phyloP scores from a whole-genome alignment of 2,329 filamentous ascomycete genomes.

The Penicillium brevicompactum region DNA sequence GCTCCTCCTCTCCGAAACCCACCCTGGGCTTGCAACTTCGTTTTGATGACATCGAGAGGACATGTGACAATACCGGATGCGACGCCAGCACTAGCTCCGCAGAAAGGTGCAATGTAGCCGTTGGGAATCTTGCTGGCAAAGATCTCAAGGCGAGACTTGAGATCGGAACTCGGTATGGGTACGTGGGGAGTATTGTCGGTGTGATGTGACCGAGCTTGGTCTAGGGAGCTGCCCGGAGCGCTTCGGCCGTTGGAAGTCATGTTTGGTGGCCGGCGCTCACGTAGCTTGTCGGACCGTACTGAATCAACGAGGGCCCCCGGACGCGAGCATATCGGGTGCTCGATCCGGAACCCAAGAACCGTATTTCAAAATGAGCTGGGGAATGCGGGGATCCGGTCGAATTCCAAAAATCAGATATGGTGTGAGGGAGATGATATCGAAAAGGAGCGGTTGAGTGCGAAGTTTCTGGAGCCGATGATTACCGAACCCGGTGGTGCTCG shows the following conservation, averaged over 20 bases:
- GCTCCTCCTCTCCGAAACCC: conserved; percentile 63
- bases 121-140: conserved; percentile 55
- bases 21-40: conserved; percentile 93
- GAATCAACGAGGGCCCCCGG: conserved; percentile 45
- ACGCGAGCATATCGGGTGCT: conserved; percentile 44
- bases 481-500: conserved; percentile 26
- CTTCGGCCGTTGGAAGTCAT: conserved; percentile 51
- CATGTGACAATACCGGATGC: conserved; percentile 94
- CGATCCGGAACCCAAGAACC: conserved; percentile 41
- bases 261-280: conserved; percentile 38
- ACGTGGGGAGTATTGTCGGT: conserved; percentile 27
- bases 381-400: background rate
- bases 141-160: conserved; percentile 42
- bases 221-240: conserved; percentile 34
- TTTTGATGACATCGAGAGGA: conserved; percentile 98
- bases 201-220: conserved; percentile 28
- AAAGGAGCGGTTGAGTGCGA: conserved; percentile 7
- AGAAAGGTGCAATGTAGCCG: conserved; percentile 73
- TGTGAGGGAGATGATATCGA: background rate
- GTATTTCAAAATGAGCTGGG: conserved; percentile 16
- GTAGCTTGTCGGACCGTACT: conserved; percentile 41
- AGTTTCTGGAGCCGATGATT: conserved; percentile 27
- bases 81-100: conserved; percentile 86
- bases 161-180: conserved; percentile 28
- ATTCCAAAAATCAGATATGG: background rate